phyloP scores from a whole-genome alignment of 139 green algal species.

The Dunaliella sp. region DNA sequence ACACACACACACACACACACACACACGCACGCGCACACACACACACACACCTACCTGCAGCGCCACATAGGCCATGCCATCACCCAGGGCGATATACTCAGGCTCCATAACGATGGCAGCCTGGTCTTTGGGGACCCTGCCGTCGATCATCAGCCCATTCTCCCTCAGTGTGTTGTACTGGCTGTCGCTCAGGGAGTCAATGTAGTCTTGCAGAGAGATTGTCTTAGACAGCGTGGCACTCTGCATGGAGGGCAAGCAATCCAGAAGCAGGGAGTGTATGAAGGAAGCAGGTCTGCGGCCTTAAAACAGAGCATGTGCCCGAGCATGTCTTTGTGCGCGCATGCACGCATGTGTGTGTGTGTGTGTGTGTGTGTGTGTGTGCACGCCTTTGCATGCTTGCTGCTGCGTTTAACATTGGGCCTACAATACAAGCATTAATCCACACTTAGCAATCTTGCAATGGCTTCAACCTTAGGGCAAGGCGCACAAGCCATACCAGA shows the following conservation, averaged over 20 bases:
- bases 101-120: slow-evolving; percentile 29
- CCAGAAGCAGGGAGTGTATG: not conserved
- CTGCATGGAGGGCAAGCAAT: not conserved
- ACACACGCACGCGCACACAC: not conserved
- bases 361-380: too few relatives aligned
- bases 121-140: slow-evolving; percentile 10
- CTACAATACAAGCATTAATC: too few relatives aligned
- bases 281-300: too few relatives aligned
- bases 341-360: too few relatives aligned
- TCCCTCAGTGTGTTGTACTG: slow-evolving; percentile 2
- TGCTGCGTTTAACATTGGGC: too few relatives aligned
- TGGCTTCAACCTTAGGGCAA: too few relatives aligned
- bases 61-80: not conserved
- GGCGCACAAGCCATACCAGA: too few relatives aligned
- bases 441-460: too few relatives aligned
- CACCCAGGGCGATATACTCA: slow-evolving; percentile 23
- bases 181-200: not conserved
- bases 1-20: not conserved
- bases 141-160: slow-evolving; percentile 14
- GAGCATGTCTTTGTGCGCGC: too few relatives aligned
- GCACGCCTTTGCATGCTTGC: too few relatives aligned
- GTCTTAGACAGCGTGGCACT: not conserved
- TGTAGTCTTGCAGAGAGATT: slow-evolving; percentile 5
- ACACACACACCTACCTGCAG: slow-evolving; percentile 16
- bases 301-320: too few relatives aligned